phyloP scores from a whole-genome alignment of 805 yeast species.

The Candida orba region DNA sequence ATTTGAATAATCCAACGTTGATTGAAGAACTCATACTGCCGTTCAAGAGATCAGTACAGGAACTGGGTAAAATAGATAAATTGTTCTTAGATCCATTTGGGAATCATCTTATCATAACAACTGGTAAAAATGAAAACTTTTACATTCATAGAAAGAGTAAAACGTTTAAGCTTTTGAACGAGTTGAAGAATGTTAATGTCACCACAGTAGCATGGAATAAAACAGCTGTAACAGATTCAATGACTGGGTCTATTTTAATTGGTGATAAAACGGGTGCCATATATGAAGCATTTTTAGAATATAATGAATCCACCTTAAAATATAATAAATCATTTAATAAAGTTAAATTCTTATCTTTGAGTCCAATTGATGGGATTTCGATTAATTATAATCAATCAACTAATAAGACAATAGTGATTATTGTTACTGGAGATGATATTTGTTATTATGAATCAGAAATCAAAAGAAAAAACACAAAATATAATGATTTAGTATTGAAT shows the following conservation, averaged over 20 bases:
- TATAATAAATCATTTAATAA: slow-evolving; percentile 35
- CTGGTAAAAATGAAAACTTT: slow-evolving; percentile 38
- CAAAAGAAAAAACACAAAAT: slow-evolving; percentile 5
- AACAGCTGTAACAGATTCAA: slow-evolving; percentile 25
- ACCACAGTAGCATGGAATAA: slow-evolving; percentile 36
- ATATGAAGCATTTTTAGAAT: slow-evolving; percentile 40
- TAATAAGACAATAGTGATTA: slow-evolving; percentile 11
- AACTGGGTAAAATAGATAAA: slow-evolving; percentile 25
- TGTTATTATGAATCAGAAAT: slow-evolving; percentile 21
- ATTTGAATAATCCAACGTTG: slow-evolving; percentile 55
- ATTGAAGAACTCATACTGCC: slow-evolving; percentile 38
- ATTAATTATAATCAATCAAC: slow-evolving; percentile 7
- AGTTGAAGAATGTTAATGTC: slow-evolving; percentile 40
- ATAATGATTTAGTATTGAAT: slow-evolving; percentile 15
- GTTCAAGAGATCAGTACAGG: slow-evolving; percentile 19
- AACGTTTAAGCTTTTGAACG: slow-evolving; percentile 35
- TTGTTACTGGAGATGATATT: slow-evolving; percentile 26
- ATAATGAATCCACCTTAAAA: slow-evolving; percentile 30
- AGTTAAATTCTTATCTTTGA: slow-evolving; percentile 25
- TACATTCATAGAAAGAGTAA: slow-evolving; percentile 37
- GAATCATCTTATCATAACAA: slow-evolving; percentile 42
- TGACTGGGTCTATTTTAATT: slow-evolving; percentile 41
- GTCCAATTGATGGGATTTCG: slow-evolving; percentile 24
- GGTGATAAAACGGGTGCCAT: slow-evolving; percentile 44
- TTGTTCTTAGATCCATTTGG: slow-evolving; percentile 48